Evolutionary conservation across 345 rosid genomes (phyloP).

Genomic region (Geranium brycei): DNA sequence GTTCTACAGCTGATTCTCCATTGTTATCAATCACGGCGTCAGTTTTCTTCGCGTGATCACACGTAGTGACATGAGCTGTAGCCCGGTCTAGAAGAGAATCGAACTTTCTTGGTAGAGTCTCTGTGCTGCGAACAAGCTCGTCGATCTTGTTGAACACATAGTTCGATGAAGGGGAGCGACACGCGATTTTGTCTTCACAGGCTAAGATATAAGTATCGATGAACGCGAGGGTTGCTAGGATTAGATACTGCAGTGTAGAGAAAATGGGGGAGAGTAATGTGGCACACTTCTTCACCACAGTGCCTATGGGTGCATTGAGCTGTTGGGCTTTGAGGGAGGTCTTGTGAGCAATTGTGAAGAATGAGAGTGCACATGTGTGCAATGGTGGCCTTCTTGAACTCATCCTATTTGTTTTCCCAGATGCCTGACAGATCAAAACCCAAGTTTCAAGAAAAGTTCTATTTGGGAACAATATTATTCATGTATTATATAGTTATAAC

Average conservation of each 20-base stretch:
- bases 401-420: constrained; percentile 12
- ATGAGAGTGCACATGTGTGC: constrained; percentile 35
- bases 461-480: too few species aligned
- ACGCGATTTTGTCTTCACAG: constrained; percentile 25
- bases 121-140: constrained; percentile 17
- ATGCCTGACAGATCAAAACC: constrained; percentile 13
- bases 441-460: too few species aligned
- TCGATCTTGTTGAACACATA: constrained; percentile 32
- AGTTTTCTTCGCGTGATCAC: constrained; percentile 33
- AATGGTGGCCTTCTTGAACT: constrained; percentile 34
- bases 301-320: constrained; percentile 22
- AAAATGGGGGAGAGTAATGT: constrained; percentile 13
- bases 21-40: constrained; percentile 36
- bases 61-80: constrained; percentile 18
- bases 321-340: constrained; percentile 25
- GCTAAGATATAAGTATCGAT: constrained; percentile 38
- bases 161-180: constrained; percentile 36
- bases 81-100: constrained; percentile 27
- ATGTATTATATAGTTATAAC: too few species aligned
- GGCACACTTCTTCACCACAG: constrained; percentile 13
- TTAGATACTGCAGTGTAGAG: constrained; percentile 17
- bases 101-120: constrained; percentile 39
- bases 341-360: constrained; percentile 20
- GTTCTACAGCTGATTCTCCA: constrained; percentile 11
- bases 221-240: constrained; percentile 24